Evolutionary conservation across 768 basidiomycete species (phyloP), one percentile per base, ranked within the genome.

Genomic region (Suillus subalutaceus): DNA sequence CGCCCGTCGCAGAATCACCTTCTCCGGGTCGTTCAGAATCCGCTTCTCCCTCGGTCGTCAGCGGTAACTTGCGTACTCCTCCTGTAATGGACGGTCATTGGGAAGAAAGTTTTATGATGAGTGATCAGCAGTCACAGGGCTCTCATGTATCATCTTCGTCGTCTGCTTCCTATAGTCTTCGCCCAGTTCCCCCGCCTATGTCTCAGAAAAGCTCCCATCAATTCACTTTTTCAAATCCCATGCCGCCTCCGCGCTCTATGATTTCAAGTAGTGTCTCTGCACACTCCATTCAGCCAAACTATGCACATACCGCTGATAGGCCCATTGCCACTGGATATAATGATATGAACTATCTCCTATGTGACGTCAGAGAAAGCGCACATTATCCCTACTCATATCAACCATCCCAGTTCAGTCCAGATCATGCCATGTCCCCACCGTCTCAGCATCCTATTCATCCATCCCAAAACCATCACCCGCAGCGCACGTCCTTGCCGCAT

Each of bases 41-140:
- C 5, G 69, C 74, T 65, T 77, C 76, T 44, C 76, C 76, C 32
- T 78, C 77, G 41, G 70, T 77, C 65, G 77, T 77, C 62, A 73
- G 74, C 37, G 69, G 71, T 26, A 74, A 63, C 58, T 37, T 77
- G 50, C 77, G 77, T n/a, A 78, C 74, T 15, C 75, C 86, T 32
- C 80, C 84, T 46, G 83, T 84, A 63, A 82, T 85, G 61, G 85
- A 86, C 69, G 75, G 79, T 57, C 75, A 79, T 63, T 90, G 90
- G 90, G 83, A 86, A 53, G 84, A 89, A 40, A 77, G 82, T 2
- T 79, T 90, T 62, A 79, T 88, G 58, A 79, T 88, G 73, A 78
- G 78, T 44, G 86, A 86, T 62, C 80, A 83, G 46, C 74, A 81
- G 57, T 59, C 77, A 3, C 32, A 77, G 43, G 60, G 69, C 10